A percentile compares a stretch with the other conserved stretches of the same genome.
Evolutionary conservation across 2,329 filamentous ascomycete genomes (phyloP).

Genomic region (Trichoderma hamatum): DNA sequence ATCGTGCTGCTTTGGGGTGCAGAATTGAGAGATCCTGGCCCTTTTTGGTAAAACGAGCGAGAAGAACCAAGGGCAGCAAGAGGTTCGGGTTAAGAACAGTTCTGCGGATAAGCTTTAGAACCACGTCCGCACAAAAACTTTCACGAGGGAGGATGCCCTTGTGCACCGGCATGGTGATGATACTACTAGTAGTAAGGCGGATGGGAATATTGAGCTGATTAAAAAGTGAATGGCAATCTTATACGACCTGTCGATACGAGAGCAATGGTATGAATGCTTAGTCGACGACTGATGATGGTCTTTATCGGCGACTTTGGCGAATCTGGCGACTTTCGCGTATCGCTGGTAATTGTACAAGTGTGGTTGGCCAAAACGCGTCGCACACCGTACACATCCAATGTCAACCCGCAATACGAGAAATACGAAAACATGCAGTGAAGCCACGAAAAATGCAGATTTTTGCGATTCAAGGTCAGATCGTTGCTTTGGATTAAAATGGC

Average conservation of each 20-base stretch:
- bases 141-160: conserved; percentile 58
- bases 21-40: conserved; percentile 59
- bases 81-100: conserved; percentile 68
- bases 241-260: not conserved
- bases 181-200: conserved; percentile 22
- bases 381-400: not conserved
- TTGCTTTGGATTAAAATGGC: not conserved
- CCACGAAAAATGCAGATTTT: not conserved
- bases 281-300: not conserved
- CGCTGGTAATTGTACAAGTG: not conserved
- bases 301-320: not conserved
- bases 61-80: conserved; percentile 64
- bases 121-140: conserved; percentile 63
- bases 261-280: not conserved
- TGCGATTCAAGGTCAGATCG: not conserved
- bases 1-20: conserved; percentile 54
- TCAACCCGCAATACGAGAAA: not conserved
- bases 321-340: not conserved
- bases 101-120: conserved; percentile 58
- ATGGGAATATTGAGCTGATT: not conserved
- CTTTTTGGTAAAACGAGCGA: conserved; percentile 64
- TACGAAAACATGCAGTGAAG: not conserved
- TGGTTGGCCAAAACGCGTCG: not conserved
- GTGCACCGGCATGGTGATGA: conserved; percentile 46
- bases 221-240: not conserved